Base-by-base conservation (phyloP, 1,139 yeast genomes). In the Pichia kudriavzevii region DNA sequence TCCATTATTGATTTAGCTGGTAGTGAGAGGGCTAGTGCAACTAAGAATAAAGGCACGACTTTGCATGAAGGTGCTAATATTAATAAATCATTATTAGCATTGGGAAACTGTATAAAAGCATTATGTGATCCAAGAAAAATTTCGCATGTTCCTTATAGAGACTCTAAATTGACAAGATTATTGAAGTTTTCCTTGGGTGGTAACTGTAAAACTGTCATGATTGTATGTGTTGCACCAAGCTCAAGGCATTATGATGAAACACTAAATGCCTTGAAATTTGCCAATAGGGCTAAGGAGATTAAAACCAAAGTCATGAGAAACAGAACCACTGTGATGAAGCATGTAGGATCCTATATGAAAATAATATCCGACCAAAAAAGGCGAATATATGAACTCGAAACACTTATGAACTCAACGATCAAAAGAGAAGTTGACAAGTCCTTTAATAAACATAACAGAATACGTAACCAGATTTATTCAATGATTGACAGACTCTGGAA, bases 51-150 rank as follows among this genome's bases (percentile, higher is more conserved):
- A 38, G 96, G 97, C 0, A 72, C 69, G 17, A 61, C 95, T 35
- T 63, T 88, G 9, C 71, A 76, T 42, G 97, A 88, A 55, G 96
- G 97, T 19, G 96, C 96, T 12, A 84, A 84, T 54, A 88, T 88
- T 50, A 88, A 88, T 61, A 76, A 79, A 53, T 85, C 95, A 0
- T 61, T 88, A 31, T 61, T 88, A 36, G 95, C 97, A 0, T 64
- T 91, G 33, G 97, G 97, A 0, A 88, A 87, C 53, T 88, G 97
- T 57, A 88, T 91, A 45, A 87, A 85, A 56, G 95, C 96, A 1
- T 64, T 87, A 34, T 84, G 95, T 60, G 91, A 79, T 50, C 75
- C 78, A 2, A 62, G 78, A 40, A 61, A 75, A 41, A 60, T 74
- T 35, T 69, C 75, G 42, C 96, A 88, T 59, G 73, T 91, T 10